These are phyloP conservation scores for Exophiala xenobiotica DNA, from an alignment of 2,329 filamentous ascomycete species.

Conservation along the genomic window DNA sequence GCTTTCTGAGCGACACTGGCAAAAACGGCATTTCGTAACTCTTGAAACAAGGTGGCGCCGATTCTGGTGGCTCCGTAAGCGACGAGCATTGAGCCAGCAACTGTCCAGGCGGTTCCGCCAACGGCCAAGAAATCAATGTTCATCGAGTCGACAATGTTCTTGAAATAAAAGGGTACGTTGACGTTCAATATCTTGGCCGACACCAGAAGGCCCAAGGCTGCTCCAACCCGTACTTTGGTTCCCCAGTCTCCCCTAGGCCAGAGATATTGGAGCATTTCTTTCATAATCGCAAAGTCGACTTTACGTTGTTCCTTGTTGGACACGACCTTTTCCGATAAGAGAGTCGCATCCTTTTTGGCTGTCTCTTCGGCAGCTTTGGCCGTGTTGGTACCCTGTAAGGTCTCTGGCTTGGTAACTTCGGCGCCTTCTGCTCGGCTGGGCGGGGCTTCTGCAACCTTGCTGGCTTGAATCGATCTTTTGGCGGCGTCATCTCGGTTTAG, in stretches of 20 bases:
- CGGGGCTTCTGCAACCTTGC: slow-evolving; percentile 16
- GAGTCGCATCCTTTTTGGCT: slow-evolving; percentile 50
- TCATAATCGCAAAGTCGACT: slow-evolving; percentile 98
- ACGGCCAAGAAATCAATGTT: slow-evolving; percentile 86
- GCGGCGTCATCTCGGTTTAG: slow-evolving; percentile 10
- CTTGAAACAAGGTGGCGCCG: slow-evolving; percentile 85
- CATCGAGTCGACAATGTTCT: slow-evolving; percentile 95
- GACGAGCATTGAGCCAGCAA: slow-evolving; percentile 89
- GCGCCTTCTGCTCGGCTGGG: slow-evolving; percentile 13
- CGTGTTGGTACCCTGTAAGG: slow-evolving; percentile 20
- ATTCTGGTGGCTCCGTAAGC: slow-evolving; percentile 84
- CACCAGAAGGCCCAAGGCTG: slow-evolving; percentile 80
- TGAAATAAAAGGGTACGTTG: slow-evolving; percentile 98
- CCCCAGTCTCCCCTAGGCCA: slow-evolving; percentile 88
- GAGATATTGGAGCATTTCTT: slow-evolving; percentile 92
- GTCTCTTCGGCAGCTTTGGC: slow-evolving; percentile 30
- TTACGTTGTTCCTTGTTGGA: slow-evolving; percentile 85
- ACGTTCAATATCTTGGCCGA: slow-evolving; percentile 95
- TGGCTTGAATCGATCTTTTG: slow-evolving; percentile 7
- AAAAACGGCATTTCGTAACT: slow-evolving; percentile 93
- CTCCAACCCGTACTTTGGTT: slow-evolving; percentile 78
- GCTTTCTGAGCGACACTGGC: slow-evolving; percentile 96
- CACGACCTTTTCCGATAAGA: slow-evolving; percentile 64
- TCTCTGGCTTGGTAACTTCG: slow-evolving; percentile 26
- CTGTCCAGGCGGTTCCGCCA: slow-evolving; percentile 84